phyloP scores from a whole-genome alignment of 805 yeast species.

The Middelhovenomyces tepae region DNA sequence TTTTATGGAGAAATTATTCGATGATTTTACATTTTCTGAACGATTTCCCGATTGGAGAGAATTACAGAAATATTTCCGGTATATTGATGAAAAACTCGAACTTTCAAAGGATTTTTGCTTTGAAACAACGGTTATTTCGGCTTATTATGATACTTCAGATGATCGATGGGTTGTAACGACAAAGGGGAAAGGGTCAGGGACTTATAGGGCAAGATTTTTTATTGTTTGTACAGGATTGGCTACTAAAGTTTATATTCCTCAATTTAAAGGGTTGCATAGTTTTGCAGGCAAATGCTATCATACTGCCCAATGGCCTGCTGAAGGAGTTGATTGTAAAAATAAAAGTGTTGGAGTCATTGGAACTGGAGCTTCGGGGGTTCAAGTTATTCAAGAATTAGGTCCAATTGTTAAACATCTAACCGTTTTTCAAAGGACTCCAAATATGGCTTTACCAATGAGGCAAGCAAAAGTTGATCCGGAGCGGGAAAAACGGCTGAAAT shows the following conservation, averaged over 20 bases:
- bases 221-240: slow-evolving; percentile 17
- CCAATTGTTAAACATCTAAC: slow-evolving; percentile 12
- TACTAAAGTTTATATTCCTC: slow-evolving; percentile 21
- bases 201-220: slow-evolving; percentile 10
- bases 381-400: slow-evolving; percentile 21
- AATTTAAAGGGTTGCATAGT: slow-evolving; percentile 16
- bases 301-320: slow-evolving; percentile 22
- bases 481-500: slow-evolving; percentile 1
- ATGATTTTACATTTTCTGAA: slow-evolving; percentile 22
- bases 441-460: slow-evolving; percentile 22
- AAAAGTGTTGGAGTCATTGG: slow-evolving; percentile 22
- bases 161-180: slow-evolving; percentile 19
- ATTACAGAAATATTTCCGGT: slow-evolving; percentile 21
- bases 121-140: slow-evolving; percentile 17
- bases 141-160: slow-evolving; percentile 17
- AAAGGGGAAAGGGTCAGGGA: slow-evolving; percentile 11
- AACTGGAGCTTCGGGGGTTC: slow-evolving; percentile 27
- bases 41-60: slow-evolving; percentile 23
- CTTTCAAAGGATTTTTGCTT: slow-evolving; percentile 21
- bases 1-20: slow-evolving; percentile 21
- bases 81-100: slow-evolving; percentile 21
- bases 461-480: neutral
- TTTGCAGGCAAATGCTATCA: slow-evolving; percentile 21
- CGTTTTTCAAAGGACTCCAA: slow-evolving; percentile 25
- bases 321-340: slow-evolving; percentile 15